Evolutionary conservation across 768 basidiomycete genomes (phyloP).

Genomic region (Leccinum longicurvipes): DNA sequence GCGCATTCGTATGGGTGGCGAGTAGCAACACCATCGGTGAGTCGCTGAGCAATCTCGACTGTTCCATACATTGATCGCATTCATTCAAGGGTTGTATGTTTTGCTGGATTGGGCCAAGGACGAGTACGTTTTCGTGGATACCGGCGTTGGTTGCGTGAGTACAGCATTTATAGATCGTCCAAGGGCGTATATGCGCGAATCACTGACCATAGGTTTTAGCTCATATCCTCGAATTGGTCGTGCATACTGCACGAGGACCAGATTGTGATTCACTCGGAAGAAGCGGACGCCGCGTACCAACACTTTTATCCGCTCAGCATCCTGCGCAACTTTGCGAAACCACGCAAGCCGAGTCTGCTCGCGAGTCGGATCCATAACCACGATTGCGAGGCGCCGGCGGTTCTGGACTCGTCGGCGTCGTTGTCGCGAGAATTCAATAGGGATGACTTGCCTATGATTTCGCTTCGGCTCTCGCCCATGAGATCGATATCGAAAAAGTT

Average conservation of each 20-base stretch:
- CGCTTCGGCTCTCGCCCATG: constrained; percentile 41
- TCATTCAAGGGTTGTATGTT: constrained; percentile 57
- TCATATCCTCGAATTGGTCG: constrained; percentile 71
- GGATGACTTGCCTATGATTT: constrained; percentile 39
- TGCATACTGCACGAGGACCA: constrained; percentile 65
- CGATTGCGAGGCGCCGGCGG: constrained; percentile 1
- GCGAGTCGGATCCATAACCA: constrained; percentile 3
- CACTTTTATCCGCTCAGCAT: constrained; percentile 59
- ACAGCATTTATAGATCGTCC: constrained; percentile 1
- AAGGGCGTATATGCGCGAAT: neutral
- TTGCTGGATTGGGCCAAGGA: constrained; percentile 63
- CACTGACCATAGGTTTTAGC: constrained; percentile 34
- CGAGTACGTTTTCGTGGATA: constrained; percentile 71
- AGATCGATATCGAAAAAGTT: constrained; percentile 51
- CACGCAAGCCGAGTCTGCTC: constrained; percentile 24
- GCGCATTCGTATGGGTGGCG: constrained; percentile 69
- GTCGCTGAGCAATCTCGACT: neutral
- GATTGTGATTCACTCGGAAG: constrained; percentile 74
- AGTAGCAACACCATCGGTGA: constrained; percentile 35
- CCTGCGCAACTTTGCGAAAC: constrained; percentile 30
- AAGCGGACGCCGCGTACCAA: constrained; percentile 60
- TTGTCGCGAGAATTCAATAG: constrained; percentile 8
- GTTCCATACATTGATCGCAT: neutral
- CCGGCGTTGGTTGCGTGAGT: constrained; percentile 70
- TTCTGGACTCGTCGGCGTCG: neutral